Percentiles rank a stretch among this genome's conserved stretches.
phyloP scores from a whole-genome alignment of 495 filamentous ascomycete genomes.

The Aspergillus leporis region DNA sequence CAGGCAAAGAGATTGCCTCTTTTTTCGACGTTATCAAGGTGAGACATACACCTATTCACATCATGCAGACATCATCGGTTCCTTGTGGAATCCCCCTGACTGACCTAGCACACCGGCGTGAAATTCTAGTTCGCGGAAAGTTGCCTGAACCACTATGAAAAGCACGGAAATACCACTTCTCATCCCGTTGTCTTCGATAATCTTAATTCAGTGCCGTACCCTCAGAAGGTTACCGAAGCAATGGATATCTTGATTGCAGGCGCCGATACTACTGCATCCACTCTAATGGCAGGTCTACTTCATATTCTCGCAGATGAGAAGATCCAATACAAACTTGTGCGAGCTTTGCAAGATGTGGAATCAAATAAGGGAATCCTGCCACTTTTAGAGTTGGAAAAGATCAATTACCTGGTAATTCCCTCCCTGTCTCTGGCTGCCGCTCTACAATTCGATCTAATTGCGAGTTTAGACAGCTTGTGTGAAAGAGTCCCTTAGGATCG shows the following conservation, averaged over 20 bases:
- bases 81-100: too few species aligned
- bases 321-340: not conserved
- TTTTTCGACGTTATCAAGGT: not conserved
- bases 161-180: not conserved
- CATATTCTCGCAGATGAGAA: slow-evolving; percentile 1
- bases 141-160: not conserved
- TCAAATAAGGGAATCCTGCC: not conserved
- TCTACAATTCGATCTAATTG: too few species aligned
- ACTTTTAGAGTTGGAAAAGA: slow-evolving; percentile 12
- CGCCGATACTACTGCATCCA: slow-evolving; percentile 13
- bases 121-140: not conserved
- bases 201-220: slow-evolving; percentile 2
- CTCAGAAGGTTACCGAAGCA: slow-evolving; percentile 2
- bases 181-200: slow-evolving; percentile 17
- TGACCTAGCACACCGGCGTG: too few species aligned
- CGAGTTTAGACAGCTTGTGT: slow-evolving; percentile 3
- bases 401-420: slow-evolving; percentile 13
- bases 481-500: slow-evolving; percentile 7
- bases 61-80: too few species aligned
- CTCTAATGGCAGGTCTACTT: slow-evolving; percentile 11
- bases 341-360: not conserved
- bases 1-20: not conserved
- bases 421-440: too few species aligned
- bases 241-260: slow-evolving; percentile 16
- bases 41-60: too few species aligned